Conservation (phyloP, 805 yeast species). For the Teunomyces gatunensis region DNA sequence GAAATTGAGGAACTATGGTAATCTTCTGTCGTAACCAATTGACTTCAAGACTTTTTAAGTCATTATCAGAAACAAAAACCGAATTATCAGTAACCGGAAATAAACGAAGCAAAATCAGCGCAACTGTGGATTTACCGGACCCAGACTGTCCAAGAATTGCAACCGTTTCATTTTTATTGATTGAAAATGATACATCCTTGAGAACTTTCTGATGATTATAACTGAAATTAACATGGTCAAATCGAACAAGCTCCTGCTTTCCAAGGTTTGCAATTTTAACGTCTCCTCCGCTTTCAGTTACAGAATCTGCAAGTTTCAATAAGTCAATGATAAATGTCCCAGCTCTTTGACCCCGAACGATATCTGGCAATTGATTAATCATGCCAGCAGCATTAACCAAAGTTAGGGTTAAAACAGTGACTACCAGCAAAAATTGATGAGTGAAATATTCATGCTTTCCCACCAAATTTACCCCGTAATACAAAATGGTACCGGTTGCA, state of each 20-base stretch:
- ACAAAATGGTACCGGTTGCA: constrained; percentile 72
- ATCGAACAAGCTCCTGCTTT: constrained; percentile 27
- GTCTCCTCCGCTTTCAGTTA: constrained; percentile 37
- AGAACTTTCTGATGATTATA: constrained; percentile 44
- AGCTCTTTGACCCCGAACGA: constrained; percentile 76
- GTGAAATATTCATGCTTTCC: constrained; percentile 54
- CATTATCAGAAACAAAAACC: constrained; percentile 45
- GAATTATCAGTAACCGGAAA: constrained; percentile 40
- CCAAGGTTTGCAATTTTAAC: constrained; percentile 4
- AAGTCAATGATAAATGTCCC: constrained; percentile 50
- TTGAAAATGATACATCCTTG: constrained; percentile 37
- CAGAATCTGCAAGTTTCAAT: constrained; percentile 29
- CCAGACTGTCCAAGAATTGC: constrained; percentile 88
- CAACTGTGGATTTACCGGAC: constrained; percentile 82
- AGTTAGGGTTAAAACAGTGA: constrained; percentile 72
- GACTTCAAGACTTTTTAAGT: constrained; percentile 46
- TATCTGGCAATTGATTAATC: constrained; percentile 69
- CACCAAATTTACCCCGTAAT: constrained; percentile 76
- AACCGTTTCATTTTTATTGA: constrained; percentile 49
- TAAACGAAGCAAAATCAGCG: constrained; percentile 54
- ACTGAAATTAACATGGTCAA: constrained; percentile 47
- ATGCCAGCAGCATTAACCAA: constrained; percentile 60
- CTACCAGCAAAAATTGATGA: constrained; percentile 61
- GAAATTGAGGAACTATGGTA: constrained; percentile 73
- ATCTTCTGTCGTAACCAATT: constrained; percentile 51